Base-by-base conservation (phyloP, 176 grass and related monocot species). In the Zea luxurians region DNA sequence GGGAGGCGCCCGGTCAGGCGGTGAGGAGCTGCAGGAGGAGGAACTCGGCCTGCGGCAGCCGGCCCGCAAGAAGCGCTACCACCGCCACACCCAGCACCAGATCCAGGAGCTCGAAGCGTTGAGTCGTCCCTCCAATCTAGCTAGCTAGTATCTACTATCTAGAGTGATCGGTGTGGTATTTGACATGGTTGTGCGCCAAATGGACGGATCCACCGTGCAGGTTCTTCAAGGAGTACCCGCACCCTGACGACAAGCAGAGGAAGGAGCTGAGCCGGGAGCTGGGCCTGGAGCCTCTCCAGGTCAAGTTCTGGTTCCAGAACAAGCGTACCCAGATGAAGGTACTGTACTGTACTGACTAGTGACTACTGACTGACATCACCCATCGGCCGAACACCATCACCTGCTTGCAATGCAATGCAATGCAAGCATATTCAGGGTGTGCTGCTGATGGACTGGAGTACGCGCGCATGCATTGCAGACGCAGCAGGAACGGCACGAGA, bases 291-390 rank as follows among this genome's bases (percentile, higher is more conserved):
- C 96, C 96, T 37, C 88, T 91, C 37, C 96, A 99, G 73, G 73
- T 99, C 75, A 99, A 99, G 76, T 99, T 99, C 49, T 99, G 96
- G 96, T 99, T 99, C 64, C 96, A 99, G 76, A 99, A 99, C 88
- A 99, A 99, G 71, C 96, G 96, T 71, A 99, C 96, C 2, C 96
- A 99, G 63, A 93, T 91, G 64, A 99, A 99, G 92, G 92, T 92
- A 71, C 27, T 27, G 27, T 38, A 38, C 37, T 4, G 62, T 40
- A 40, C 11, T 5, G 27, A 27, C 27, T 27, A 27, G 27, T 27
- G 27, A 27, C 27, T 27, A 27, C 27, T 27, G 27, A 27, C 27
- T 27, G 27, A 27, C 27, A 27, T 27, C 27, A 27, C 27, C 27
- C 27, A 27, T 1, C 27, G 27, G 27, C 27, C 27, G 27, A 27